Evolutionary conservation across 495 filamentous ascomycete genomes (phyloP), one percentile per base, ranked within the genome.

Genomic region (Tirmania nivea): DNA sequence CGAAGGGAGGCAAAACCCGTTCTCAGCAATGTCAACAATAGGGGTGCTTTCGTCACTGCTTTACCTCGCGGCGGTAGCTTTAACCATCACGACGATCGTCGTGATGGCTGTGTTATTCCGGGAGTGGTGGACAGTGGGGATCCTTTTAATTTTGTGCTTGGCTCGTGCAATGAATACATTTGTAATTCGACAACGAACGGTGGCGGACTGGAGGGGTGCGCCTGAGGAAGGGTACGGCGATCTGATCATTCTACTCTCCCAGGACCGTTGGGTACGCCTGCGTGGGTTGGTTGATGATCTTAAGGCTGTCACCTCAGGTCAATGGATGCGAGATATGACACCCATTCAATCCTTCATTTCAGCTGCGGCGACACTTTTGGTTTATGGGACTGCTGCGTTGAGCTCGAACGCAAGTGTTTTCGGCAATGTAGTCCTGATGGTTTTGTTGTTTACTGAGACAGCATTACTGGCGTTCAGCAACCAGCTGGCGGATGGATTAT

Each of bases 251-350:
- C 62, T 71, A 0, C 59, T 70, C 7, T 65, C 61, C 20, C 67
- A 69, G 39, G 69, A 70, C 49, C 62, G 67, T 12, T 73, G 68
- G 59, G 66, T 79, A 2, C 64, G 70, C 3, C 64, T 81, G 50
- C 67, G 67, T 35, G 78, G 78, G 17, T 51, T 57, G 21, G 68
- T 74, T 2, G 68, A 72, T 42, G 76, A 78, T 55, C 67, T 80
- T 8, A 74, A 76, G 53, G 73, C 75, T 35, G 69, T 80, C 54
- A 80, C 75, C 2, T 67, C 69, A 2, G 69, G 70, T 2, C 61
- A 69, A 34, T 81, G 77, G 78, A 63, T 80, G 34, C 67, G 70
- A 10, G 67, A 73, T 36, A 69, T 70, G 56, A 76, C 72, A 0
- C 58, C 65, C 20, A 17, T 70, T n/a, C 76, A 80, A 56, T 69